A percentile compares a stretch with the other conserved stretches of the same genome.
Conservation (phyloP, 768 basidiomycete genomes). For the Lentinula sp. region DNA sequence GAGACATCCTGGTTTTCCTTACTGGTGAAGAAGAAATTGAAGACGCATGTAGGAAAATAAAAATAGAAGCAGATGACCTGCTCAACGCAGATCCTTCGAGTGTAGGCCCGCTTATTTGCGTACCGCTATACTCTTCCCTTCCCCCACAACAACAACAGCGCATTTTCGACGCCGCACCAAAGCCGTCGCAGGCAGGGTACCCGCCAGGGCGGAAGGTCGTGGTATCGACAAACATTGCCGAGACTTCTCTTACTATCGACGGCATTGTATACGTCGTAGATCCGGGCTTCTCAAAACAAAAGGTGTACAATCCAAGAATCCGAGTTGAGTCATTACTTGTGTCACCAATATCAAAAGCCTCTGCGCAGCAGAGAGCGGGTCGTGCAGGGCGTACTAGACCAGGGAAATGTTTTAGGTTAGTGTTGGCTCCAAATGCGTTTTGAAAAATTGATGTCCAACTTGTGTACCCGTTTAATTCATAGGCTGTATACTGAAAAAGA, state of each 20-base stretch:
- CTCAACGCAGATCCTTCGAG: conserved; percentile 60
- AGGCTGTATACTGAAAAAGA: conserved; percentile 94
- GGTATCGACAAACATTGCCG: conserved; percentile 94
- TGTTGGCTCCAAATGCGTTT: not conserved
- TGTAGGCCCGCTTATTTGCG: conserved; percentile 83
- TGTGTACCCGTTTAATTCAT: too few species aligned
- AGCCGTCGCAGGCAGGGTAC: conserved; percentile 50
- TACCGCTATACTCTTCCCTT: conserved; percentile 93
- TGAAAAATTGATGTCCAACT: not conserved
- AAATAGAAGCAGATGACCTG: conserved; percentile 83
- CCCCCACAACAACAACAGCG: conserved; percentile 93
- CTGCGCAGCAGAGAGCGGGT: conserved; percentile 92
- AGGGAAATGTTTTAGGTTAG: conserved; percentile 79
- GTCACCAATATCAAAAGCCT: conserved; percentile 93
- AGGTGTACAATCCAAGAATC: conserved; percentile 96
- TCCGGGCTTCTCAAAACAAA: conserved; percentile 96
- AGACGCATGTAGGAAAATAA: conserved; percentile 91
- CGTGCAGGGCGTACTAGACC: conserved; percentile 95
- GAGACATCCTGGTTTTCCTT: conserved; percentile 90
- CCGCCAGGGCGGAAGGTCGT: conserved; percentile 92
- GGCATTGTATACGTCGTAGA: conserved; percentile 99
- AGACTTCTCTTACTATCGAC: conserved; percentile 96
- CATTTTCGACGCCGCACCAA: conserved; percentile 89
- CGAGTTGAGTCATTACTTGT: conserved; percentile 93
- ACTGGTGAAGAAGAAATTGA: conserved; percentile 99